Evolutionary conservation across 2,329 filamentous ascomycete genomes (phyloP).

Genomic region (Arthrobotrys musiformis): DNA sequence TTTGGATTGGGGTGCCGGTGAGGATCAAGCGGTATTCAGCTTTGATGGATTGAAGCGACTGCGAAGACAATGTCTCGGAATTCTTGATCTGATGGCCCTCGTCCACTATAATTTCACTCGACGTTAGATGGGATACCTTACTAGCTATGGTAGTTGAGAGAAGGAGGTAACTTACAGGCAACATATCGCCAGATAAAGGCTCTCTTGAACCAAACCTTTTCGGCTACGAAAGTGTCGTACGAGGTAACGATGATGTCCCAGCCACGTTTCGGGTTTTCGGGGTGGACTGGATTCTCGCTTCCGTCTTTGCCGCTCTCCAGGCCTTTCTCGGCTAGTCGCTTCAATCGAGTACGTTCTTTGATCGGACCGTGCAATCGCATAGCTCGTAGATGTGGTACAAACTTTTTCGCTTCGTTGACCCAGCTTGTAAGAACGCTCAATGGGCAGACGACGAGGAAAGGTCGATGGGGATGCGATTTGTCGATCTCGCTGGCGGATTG

Average conservation of each 20-base stretch:
- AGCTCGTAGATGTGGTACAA: constrained; percentile 80
- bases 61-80: constrained; percentile 81
- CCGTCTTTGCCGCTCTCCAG: constrained; percentile 65
- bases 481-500: constrained; percentile 66
- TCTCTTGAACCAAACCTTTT: constrained; percentile 66
- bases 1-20: constrained; percentile 89
- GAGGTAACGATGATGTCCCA: constrained; percentile 63
- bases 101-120: constrained; percentile 81
- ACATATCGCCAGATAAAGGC: constrained; percentile 68
- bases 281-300: constrained; percentile 70
- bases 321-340: constrained; percentile 65
- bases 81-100: constrained; percentile 96
- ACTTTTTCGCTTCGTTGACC: constrained; percentile 87
- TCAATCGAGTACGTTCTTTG: constrained; percentile 71
- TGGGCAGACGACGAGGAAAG: constrained; percentile 86
- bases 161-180: constrained; percentile 69
- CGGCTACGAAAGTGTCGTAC: constrained; percentile 51
- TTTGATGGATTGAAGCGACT: constrained; percentile 78
- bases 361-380: constrained; percentile 78
- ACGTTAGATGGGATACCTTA: constrained; percentile 63
- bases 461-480: constrained; percentile 74
- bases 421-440: constrained; percentile 95
- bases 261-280: constrained; percentile 74
- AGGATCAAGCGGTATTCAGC: constrained; percentile 86
- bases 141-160: constrained; percentile 67